These are phyloP conservation scores for Apiotrichum sp. DNA, from an alignment of 1,284 basidiomycete species.

Conservation along the genomic window DNA sequence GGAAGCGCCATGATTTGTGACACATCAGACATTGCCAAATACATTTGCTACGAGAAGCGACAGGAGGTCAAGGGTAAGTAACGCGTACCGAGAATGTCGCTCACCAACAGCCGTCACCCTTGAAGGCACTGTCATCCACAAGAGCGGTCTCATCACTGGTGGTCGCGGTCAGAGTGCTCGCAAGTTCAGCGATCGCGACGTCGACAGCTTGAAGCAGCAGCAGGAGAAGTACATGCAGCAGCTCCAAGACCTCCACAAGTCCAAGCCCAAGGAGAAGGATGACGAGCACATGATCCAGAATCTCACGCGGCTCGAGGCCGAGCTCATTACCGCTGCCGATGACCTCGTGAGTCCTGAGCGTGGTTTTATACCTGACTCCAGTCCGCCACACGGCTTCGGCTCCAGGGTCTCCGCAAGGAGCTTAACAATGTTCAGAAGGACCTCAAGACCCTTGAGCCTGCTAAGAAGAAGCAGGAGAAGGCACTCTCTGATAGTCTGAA, in stretches of 20 bases:
- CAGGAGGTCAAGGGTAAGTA: conserved; percentile 88
- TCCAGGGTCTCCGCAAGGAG: conserved; percentile 50
- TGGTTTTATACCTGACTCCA: not conserved
- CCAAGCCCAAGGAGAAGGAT: conserved; percentile 70
- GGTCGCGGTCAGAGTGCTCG: conserved; percentile 68
- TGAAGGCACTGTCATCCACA: conserved; percentile 95
- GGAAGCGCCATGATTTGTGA: conserved; percentile 94
- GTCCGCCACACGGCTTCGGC: conserved; percentile 27
- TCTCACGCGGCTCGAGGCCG: conserved; percentile 71
- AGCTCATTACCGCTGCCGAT: conserved; percentile 66
- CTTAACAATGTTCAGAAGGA: conserved; percentile 68
- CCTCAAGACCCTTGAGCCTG: conserved; percentile 60
- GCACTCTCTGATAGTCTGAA: conserved; percentile 54
- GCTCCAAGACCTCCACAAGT: conserved; percentile 71
- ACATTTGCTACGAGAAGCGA: conserved; percentile 86
- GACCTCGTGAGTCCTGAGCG: conserved; percentile 58
- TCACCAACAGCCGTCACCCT: conserved; percentile 74
- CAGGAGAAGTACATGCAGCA: conserved; percentile 72
- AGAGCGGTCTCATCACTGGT: conserved; percentile 94
- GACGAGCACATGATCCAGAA: conserved; percentile 74
- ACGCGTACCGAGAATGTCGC: not conserved
- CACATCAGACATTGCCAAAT: conserved; percentile 81
- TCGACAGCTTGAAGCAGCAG: conserved; percentile 69
- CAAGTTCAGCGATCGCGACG: conserved; percentile 90
- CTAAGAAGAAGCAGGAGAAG: conserved; percentile 57